Base-by-base conservation (phyloP, 1,284 basidiomycete species). In the Malassezia obtusa region DNA sequence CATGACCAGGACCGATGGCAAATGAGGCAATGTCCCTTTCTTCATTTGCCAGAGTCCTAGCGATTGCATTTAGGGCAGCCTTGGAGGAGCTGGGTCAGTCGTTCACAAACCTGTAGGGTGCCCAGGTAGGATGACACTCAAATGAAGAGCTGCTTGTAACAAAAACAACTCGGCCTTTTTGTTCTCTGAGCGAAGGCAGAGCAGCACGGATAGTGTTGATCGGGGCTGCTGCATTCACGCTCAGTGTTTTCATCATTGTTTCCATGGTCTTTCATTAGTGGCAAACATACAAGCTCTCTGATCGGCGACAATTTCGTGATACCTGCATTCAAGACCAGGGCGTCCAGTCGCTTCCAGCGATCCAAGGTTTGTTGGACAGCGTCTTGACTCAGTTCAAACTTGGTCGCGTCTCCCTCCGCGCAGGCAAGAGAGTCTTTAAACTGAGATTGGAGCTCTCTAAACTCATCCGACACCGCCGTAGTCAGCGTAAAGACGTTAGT, bases 171-270 rank as follows among this genome's bases (percentile, higher is more conserved):
- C 79, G 79, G 0, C 85, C 88, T 1, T 37, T 32, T 0, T 68
- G 46, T 60, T 79, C 77, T 33, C 83, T 81, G 59, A 91, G 75
- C 53, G 79, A 76, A 5, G 88, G 86, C 3, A 89, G 76, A 5
- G 82, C 76, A 6, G 79, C 77, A 53, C 82, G 79, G 33, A 89
- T 65, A 12, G 85, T 80, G 12, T 81, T 79, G 44, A 89, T 74
- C 33, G 88, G 77, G 1, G 86, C 86, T 75, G 88, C 87, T 72
- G 89, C 84, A 72, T 90, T 90, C 76, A 87, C 77, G 62, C 89
- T 84, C 48, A 79, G 74, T 84, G 86, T 66, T 81, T 73, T 22
- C 0, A 61, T 52, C 32, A 71, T 68, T 0, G 10, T 79, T 9
- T 75, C 64, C 78, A 84, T 84, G 81, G 86, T 19, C 70, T 75